These are phyloP conservation scores for Capsicum pubescens DNA, from an alignment of 257 asterid species.

Conservation along the genomic window DNA sequence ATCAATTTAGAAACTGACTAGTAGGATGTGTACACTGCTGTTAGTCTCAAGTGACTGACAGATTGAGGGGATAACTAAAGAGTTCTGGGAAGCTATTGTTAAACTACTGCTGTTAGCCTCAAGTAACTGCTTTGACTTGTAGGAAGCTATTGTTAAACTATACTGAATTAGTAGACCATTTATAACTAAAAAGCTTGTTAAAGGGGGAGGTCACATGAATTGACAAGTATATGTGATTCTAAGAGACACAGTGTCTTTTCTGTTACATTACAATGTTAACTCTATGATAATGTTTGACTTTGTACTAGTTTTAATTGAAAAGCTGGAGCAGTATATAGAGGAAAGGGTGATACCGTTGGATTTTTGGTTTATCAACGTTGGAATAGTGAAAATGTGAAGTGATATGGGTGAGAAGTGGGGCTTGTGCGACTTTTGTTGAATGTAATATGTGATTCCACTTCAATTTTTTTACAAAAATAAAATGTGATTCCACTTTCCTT, in stretches of 20 bases:
- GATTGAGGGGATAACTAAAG: background rate
- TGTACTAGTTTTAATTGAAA: constrained; percentile 6
- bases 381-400: background rate
- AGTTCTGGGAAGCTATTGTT: background rate
- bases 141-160: background rate
- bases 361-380: background rate
- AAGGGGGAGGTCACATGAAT: background rate
- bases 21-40: constrained; percentile 1
- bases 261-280: background rate
- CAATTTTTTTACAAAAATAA: background rate
- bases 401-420: background rate
- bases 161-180: constrained; percentile 16
- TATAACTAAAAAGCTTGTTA: background rate
- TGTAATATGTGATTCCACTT: constrained; percentile 3
- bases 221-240: background rate
- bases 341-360: constrained; percentile 6
- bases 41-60: constrained; percentile 18
- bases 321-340: background rate
- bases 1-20: constrained; percentile 5
- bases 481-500: constrained; percentile 10
- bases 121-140: no score
- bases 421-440: background rate
- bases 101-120: background rate
- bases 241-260: background rate
- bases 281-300: background rate